Base-by-base conservation (phyloP, 192 early-diverging fungal species). In the Rhizophagus prolifer region DNA sequence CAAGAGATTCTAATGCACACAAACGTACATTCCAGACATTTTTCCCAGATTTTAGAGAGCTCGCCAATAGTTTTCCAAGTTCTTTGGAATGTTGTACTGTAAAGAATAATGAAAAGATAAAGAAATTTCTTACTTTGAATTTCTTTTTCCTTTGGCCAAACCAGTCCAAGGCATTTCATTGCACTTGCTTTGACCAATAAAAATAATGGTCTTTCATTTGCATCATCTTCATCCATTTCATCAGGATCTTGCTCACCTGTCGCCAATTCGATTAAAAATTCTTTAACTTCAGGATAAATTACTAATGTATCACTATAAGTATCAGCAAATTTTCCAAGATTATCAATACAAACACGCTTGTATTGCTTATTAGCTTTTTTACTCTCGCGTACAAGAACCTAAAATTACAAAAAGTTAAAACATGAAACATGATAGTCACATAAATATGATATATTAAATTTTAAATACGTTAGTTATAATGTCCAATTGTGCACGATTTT, bases 21-120 rank as follows among this genome's bases (percentile, higher is more conserved):
- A 92, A 78, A 8, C 91, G 85, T 5, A 94, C 90, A 79, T 96
- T 96, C 96, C 96, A 97, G 25, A 95, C 87, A 46, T 94, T 90
- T 1, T 84, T 87, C 7, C 87, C 81, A 16, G 70, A 58, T 58
- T 30, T 26, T 2, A 93, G 82, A 21, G 87, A 82, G 10, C 79
- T 79, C 0, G 85, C 81, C 44, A 95, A 76, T 9, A 85, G 74
- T 3, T 66, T 21, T 14, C 81, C 80, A 47, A 93, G 75, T 25
- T 78, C 74, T 16, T 75, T 78, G 9, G 82, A 86, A 30, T 90
- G 78, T 79, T 85, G 80, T 26, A 23, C 85, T 82, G 60, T 13
- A 19, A 16, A 31, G 75, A 19, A 62, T 31, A 2, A 65, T 54
- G 19, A 16, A 2, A 23, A n/a, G 68, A 58, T 9, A 30, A 36